Base-by-base conservation (phyloP, 495 filamentous ascomycete species). In the Cenococcum geophilum region DNA sequence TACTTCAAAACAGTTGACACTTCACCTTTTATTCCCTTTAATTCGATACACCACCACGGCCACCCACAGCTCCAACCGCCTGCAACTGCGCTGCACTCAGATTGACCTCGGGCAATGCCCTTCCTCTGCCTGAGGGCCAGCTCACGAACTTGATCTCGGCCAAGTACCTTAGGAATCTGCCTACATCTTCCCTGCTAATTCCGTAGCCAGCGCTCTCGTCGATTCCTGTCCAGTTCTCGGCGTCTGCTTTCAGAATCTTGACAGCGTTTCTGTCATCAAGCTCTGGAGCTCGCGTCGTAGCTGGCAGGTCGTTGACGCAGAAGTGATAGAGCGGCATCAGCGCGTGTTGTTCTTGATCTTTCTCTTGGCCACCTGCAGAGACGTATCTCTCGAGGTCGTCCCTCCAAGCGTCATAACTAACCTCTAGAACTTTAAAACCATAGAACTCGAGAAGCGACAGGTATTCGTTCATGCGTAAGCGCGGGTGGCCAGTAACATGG, bases 401-500 rank as follows among this genome's bases (percentile, higher is more conserved):
- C 23, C 56, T 55, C 78, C 67, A 79, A 50, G 34, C 65, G 54
- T 73, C 63, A 71, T 97, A 97, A 47, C 76, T 75, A 8, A 87
- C 79, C 69, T 88, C 81, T 0, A 84, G 83, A 1, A 87, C 82
- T 6, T 40, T 14, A 14, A 8, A 40, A 27, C 82, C 68, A 75
- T 92, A 96, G 5, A 76, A 76, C 68, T 88, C 77, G 4, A 97
- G 76, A 0, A 84, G 78, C 16, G 79, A 79, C 4, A 95, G 78
- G 74, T 86, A 96, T 66, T 89, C 79, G 71, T 86, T 89, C 78
- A 91, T 87, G 20, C 83, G 83, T 32, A 95, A 78, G 25, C 91
- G 83, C 1, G 91, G 91, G 72, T 90, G 89, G 14, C 82, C 81
- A 4, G 90, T 95, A 27, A 92, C 85, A 40, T 95, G 89, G n/a